Conservation (phyloP, 352 stramenopile species). For the Saprolegnia parasitica region DNA sequence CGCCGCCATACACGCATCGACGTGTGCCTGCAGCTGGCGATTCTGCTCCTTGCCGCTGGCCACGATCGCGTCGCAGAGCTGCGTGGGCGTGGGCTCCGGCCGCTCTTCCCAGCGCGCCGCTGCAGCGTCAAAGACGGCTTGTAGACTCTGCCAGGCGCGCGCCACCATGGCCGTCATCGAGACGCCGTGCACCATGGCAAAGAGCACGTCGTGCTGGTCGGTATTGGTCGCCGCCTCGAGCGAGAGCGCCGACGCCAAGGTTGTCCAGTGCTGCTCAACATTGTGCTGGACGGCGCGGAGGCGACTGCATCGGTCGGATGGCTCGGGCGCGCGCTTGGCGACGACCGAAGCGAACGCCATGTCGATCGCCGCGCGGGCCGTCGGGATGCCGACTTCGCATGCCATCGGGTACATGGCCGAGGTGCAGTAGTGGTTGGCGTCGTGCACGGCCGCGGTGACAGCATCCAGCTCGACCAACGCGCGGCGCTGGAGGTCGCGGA, state of each 20-base stretch:
- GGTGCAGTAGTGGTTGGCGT: background rate
- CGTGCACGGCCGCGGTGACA: background rate
- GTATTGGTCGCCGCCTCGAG: background rate
- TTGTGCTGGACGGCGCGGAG: background rate
- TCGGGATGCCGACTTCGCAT: background rate
- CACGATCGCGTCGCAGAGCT: no score
- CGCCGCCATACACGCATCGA: background rate
- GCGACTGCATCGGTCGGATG: background rate
- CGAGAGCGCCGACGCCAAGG: background rate
- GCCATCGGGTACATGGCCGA: background rate
- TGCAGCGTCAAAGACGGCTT: background rate
- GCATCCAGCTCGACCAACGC: background rate
- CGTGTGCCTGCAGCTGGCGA: no score
- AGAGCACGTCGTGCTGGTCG: background rate
- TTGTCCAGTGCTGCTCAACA: background rate
- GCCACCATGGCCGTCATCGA: background rate
- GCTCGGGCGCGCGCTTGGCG: background rate
- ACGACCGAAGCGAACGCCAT: background rate
- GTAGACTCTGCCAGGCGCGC: background rate
- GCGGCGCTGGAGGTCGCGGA: background rate
- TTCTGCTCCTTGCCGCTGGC: no score
- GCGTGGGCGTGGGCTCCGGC: no score
- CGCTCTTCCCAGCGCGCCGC: background rate
- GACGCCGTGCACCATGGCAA: background rate
- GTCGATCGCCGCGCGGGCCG: background rate